Evolutionary conservation across 129 eudicot species (phyloP), one percentile per base, ranked within the genome.

Genomic region (Smallanthus sonchifolius): DNA sequence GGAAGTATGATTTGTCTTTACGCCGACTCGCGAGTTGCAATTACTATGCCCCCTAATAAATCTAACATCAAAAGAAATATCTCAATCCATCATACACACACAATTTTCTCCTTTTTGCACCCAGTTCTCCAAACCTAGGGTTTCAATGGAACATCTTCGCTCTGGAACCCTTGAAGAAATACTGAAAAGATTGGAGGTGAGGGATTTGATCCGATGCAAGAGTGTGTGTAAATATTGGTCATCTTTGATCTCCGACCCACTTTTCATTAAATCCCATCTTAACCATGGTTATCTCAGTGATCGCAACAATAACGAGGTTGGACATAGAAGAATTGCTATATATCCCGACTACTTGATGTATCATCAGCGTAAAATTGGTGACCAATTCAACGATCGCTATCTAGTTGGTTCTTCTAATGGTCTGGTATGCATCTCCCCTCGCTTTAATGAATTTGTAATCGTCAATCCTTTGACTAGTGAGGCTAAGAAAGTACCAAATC

Each of bases 141-240:
- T 67, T 76, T 55, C 61, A 14, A 76, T 76, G 75, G 48, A 14
- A 10, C 38, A 30, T 20, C 59, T 56, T 76, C 30, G 9, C 37
- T 2, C 5, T 17, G 81, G 47, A 5, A 14, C 70, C 47, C 37
- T 40, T 43, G 39, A 34, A 54, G 38, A 55, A 6, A 77, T 77
- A 43, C 75, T 77, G 30, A 19, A 55, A n/a, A 56, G 81, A 68
- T 67, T 77, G 68, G 45, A 44, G 62, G 61, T 68, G 39, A 57
- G 16, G 60, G 81, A 68, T 77, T 42, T 77, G 28, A 56, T 77
- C 69, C 69, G 61, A 32, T 77, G 81, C 81, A 77, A 77, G 38
- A 44, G 62, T 14, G 69, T 77, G 10, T 67, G 75, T 34, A 67
- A 68, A 69, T 19, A 17, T 0, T 77, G 75, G 81, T 11, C 15